A percentile compares a stretch with the other conserved stretches of the same genome.
Evolutionary conservation across 2,329 filamentous ascomycete species (phyloP).

Genomic region (Tricladium varicosporioides): DNA sequence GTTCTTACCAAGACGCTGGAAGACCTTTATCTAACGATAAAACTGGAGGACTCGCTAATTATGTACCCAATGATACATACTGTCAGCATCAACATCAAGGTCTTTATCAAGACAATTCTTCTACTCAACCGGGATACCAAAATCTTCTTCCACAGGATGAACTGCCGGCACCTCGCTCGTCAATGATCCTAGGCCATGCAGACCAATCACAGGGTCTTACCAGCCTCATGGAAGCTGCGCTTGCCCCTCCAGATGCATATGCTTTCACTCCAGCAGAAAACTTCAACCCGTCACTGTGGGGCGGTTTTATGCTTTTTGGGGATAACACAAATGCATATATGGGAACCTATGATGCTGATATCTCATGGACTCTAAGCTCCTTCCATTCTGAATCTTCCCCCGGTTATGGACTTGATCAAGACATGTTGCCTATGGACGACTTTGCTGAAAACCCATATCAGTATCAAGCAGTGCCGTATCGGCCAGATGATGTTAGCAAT

Average conservation of each 20-base stretch:
- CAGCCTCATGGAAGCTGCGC: constrained; percentile 30
- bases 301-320: constrained; percentile 29
- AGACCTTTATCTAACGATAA: background rate
- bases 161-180: background rate
- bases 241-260: constrained; percentile 22
- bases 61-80: constrained; percentile 4
- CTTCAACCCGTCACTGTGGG: constrained; percentile 24
- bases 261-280: constrained; percentile 22
- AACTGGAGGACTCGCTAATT: background rate
- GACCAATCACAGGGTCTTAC: constrained; percentile 25
- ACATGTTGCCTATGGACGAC: constrained; percentile 19
- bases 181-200: constrained; percentile 8
- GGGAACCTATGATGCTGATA: constrained; percentile 32
- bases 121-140: constrained; percentile 1
- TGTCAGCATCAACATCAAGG: background rate
- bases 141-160: background rate
- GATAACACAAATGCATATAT: constrained; percentile 25
- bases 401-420: constrained; percentile 18
- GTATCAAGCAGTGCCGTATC: constrained; percentile 18
- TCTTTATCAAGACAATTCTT: background rate
- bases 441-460: constrained; percentile 21
- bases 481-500: constrained; percentile 12
- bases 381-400: constrained; percentile 23
- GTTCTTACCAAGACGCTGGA: constrained; percentile 12
- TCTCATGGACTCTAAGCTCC: constrained; percentile 30